These are phyloP conservation scores for Penicillium waksmanii DNA, from an alignment of 495 filamentous ascomycete genomes.

Conservation along the genomic window DNA sequence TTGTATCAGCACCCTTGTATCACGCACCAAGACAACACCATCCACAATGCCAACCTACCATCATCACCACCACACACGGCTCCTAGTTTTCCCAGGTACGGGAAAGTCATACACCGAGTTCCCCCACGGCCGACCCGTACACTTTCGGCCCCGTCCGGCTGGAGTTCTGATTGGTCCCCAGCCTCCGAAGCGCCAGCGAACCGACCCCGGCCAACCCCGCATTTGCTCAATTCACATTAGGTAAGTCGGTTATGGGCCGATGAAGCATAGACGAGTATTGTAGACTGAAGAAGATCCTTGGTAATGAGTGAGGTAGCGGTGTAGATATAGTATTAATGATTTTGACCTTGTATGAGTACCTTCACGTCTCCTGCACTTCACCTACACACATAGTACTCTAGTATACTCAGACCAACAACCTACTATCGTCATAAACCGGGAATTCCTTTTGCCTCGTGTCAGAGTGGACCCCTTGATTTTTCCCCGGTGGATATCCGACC, in stretches of 20 bases:
- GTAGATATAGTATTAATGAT: too few species aligned
- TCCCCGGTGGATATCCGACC: constrained; percentile 22
- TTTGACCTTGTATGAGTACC: neutral
- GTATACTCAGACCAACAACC: too few species aligned
- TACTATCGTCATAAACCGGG: neutral
- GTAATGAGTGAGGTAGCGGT: neutral
- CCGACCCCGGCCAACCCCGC: constrained; percentile 41
- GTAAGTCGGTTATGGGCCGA: constrained; percentile 28
- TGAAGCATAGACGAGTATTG: neutral
- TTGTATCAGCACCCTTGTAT: neutral
- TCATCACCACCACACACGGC: neutral
- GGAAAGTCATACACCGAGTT: constrained; percentile 29
- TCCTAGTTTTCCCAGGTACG: constrained; percentile 5
- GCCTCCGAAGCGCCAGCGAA: constrained; percentile 37
- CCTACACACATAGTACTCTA: too few species aligned
- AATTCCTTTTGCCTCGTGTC: constrained; percentile 21
- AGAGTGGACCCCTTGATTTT: constrained; percentile 19
- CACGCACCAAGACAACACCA: neutral
- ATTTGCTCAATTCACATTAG: constrained; percentile 31
- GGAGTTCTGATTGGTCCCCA: constrained; percentile 36
- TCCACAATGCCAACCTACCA: neutral
- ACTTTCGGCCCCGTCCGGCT: constrained; percentile 31
- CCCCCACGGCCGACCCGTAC: constrained; percentile 19
- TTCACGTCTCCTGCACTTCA: too few species aligned
- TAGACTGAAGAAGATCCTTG: neutral